Percentiles rank a stretch among this genome's conserved stretches.
These are phyloP conservation scores for Penicillium argentinense DNA, from an alignment of 495 filamentous ascomycete genomes.

Conservation along the genomic window DNA sequence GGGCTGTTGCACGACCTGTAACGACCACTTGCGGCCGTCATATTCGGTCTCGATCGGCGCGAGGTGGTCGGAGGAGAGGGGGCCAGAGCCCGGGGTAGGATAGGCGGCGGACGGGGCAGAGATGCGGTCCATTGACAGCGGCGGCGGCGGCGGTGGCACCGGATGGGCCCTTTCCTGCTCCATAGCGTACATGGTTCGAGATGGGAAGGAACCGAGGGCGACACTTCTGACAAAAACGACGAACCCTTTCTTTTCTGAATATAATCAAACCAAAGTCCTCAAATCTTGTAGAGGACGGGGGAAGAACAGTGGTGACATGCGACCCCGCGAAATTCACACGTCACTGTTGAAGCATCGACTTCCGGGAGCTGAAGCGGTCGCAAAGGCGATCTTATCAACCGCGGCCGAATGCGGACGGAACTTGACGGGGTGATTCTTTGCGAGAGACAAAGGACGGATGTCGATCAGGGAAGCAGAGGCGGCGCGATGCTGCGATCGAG, in stretches of 20 bases:
- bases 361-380: constrained; percentile 9
- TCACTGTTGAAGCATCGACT: constrained; percentile 38
- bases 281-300: constrained; percentile 7
- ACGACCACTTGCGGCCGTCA: constrained; percentile 57
- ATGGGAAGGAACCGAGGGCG: constrained; percentile 27
- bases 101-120: constrained; percentile 42
- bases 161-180: constrained; percentile 45
- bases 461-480: no score
- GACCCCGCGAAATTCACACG: constrained; percentile 31
- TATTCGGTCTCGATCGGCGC: constrained; percentile 39
- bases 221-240: constrained; percentile 11
- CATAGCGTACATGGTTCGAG: constrained; percentile 44
- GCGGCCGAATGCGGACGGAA: no score
- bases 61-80: constrained; percentile 37
- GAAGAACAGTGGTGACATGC: constrained; percentile 23
- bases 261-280: constrained; percentile 13
- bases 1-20: constrained; percentile 89
- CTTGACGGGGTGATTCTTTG: no score
- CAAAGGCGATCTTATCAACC: constrained; percentile 8
- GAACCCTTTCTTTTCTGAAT: constrained; percentile 11
- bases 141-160: constrained; percentile 38
- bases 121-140: constrained; percentile 51
- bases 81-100: constrained; percentile 35
- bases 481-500: no score
- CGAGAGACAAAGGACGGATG: no score